phyloP scores from a whole-genome alignment of 2,329 filamentous ascomycete genomes.

The Aspergillus viridinutans region DNA sequence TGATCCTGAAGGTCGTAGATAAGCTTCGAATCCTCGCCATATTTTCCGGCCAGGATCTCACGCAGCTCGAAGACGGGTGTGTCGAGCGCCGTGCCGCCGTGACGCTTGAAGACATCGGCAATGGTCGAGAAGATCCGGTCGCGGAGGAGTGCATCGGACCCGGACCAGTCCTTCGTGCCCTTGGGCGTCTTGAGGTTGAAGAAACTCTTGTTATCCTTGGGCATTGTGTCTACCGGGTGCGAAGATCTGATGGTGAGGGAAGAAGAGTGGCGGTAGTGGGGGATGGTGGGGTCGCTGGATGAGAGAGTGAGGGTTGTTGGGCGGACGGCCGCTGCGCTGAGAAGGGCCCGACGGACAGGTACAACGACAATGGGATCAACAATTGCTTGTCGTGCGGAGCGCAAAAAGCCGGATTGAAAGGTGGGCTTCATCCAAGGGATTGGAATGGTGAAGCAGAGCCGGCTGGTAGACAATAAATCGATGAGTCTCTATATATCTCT shows the following conservation, averaged over 20 bases:
- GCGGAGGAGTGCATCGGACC: constrained; percentile 72
- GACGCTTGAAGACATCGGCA: constrained; percentile 74
- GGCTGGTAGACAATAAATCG: background rate
- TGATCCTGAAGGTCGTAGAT: constrained; percentile 89
- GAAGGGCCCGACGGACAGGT: constrained; percentile 7
- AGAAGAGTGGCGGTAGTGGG: constrained; percentile 14
- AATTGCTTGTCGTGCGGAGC: constrained; percentile 29
- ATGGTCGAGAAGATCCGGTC: constrained; percentile 76
- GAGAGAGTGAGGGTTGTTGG: constrained; percentile 4
- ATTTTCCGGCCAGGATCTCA: constrained; percentile 83
- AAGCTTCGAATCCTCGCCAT: constrained; percentile 87
- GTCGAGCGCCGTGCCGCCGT: constrained; percentile 75
- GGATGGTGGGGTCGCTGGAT: constrained; percentile 10
- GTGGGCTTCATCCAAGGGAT: constrained; percentile 29
- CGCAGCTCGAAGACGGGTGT: constrained; percentile 81
- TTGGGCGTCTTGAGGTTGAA: constrained; percentile 84
- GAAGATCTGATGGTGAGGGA: constrained; percentile 8
- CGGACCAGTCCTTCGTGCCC: constrained; percentile 84
- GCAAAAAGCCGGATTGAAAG: constrained; percentile 16
- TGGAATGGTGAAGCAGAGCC: constrained; percentile 4
- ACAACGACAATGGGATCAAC: constrained; percentile 13
- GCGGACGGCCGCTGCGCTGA: constrained; percentile 6
- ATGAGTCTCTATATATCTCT: background rate
- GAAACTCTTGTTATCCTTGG: constrained; percentile 33
- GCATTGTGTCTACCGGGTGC: constrained; percentile 7